Evolutionary conservation across 2,329 filamentous ascomycete species (phyloP), one percentile per base, ranked within the genome.

Genomic region (Penicillium concentricum): DNA sequence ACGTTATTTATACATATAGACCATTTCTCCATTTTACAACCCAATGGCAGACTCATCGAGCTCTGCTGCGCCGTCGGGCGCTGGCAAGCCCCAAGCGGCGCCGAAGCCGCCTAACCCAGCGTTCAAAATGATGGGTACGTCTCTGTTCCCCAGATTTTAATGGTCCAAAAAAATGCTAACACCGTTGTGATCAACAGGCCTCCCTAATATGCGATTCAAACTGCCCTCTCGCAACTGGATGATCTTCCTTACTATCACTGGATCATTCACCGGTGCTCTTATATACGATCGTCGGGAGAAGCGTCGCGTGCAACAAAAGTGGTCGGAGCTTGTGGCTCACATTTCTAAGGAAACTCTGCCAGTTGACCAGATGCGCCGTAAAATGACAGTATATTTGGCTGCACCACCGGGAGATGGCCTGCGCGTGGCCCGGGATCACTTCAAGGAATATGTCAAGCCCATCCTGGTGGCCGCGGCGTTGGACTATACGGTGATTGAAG

Each of bases 191-290:
- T 41, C 20, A 46, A 56, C 56, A 88, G 93, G 93, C 56, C 80
- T 99, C 57, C 93, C 93, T 49, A 89, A 88, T 64, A 84, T 97
- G 59, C 89, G 90, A 58, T 83, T 87, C 66, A 91, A 87, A 75
- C 85, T 99, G 18, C 94, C 94, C 8, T 97, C 93, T 18, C 89
- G 94, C 60, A 97, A 97, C 74, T 99, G 94, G 94, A 86, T 94
- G 77, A 97, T 99, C 69, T 99, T 99, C 79, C 86, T 92, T 75
- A 82, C 88, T 45, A 74, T 97, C 54, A 88, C 88, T 12, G 87
- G 87, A 51, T 85, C 90, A 45, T 89, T 96, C 71, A 86, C 90
- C 6, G 86, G 85, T 16, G 89, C 91, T 51, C 82, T 97, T 54
- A 84, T 94, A 71, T 97, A 99, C 80, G 94, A 99, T 76, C 91